Percentiles rank a stretch among this genome's conserved stretches.
Conservation (phyloP, 2,329 filamentous ascomycete species). For the Sarocladium strictum region DNA sequence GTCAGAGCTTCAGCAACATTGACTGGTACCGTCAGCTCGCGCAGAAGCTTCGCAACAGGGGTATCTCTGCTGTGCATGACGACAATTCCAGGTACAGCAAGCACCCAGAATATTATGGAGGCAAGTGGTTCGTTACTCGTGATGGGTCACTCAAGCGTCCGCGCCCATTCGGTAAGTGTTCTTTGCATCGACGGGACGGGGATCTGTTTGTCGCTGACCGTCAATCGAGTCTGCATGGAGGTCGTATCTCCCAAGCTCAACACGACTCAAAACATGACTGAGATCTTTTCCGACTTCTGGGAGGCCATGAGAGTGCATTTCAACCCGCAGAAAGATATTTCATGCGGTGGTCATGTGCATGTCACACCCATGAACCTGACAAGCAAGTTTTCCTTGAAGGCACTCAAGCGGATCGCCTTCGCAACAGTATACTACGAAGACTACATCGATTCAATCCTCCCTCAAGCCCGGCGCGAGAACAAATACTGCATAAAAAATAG, state of each 20-base stretch:
- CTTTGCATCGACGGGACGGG: neutral
- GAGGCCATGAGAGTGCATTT: conserved; percentile 36
- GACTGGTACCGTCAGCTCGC: conserved; percentile 35
- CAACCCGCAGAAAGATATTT: conserved; percentile 26
- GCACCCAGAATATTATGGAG: conserved; percentile 34
- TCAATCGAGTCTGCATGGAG: conserved; percentile 31
- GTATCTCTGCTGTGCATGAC: conserved; percentile 30
- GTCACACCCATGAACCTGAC: conserved; percentile 27
- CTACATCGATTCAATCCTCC: conserved; percentile 25
- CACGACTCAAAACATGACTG: conserved; percentile 25
- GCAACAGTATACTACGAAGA: conserved; percentile 29
- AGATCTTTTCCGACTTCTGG: conserved; percentile 33
- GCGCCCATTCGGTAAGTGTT: conserved; percentile 26
- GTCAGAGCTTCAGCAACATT: conserved; percentile 29
- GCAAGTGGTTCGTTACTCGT: conserved; percentile 35
- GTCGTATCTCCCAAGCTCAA: conserved; percentile 33
- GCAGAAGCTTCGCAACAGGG: conserved; percentile 31
- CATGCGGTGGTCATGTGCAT: conserved; percentile 34
- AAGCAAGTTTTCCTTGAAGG: conserved; percentile 28
- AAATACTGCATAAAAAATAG: conserved; percentile 29
- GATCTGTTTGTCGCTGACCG: neutral
- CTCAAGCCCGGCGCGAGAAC: conserved; percentile 27
- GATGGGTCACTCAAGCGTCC: conserved; percentile 33
- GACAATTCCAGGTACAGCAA: conserved; percentile 33
- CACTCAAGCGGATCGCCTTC: conserved; percentile 32